A percentile compares a stretch with the other conserved stretches of the same genome.
These are phyloP conservation scores for Grosmannia clavigera DNA, from an alignment of 2,329 filamentous ascomycete species.

Conservation along the genomic window DNA sequence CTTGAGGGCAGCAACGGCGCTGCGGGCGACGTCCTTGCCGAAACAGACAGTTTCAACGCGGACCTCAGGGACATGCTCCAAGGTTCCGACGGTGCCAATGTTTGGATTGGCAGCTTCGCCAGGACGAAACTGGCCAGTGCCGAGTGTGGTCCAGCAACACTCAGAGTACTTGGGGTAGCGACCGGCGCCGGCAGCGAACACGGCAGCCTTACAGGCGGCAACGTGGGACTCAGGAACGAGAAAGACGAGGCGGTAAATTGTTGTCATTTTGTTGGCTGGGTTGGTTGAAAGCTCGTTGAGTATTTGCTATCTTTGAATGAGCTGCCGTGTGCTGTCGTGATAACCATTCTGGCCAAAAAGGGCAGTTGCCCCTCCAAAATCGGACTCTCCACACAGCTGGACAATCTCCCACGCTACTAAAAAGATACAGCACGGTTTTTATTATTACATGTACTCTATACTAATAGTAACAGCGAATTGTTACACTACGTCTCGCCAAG, in stretches of 20 bases:
- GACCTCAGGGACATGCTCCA: slow-evolving; percentile 49
- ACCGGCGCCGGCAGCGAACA: slow-evolving; percentile 47
- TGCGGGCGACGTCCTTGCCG: slow-evolving; percentile 41
- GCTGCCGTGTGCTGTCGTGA: neutral
- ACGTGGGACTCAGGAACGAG: slow-evolving; percentile 32
- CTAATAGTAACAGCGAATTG: neutral
- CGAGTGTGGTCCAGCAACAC: slow-evolving; percentile 36
- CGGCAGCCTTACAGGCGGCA: slow-evolving; percentile 39
- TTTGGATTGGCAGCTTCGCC: slow-evolving; percentile 48
- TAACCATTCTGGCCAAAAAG: neutral
- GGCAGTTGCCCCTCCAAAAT: neutral
- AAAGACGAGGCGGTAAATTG: slow-evolving; percentile 30
- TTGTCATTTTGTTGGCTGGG: neutral
- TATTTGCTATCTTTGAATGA: no score
- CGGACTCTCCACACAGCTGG: neutral
- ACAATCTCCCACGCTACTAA: neutral
- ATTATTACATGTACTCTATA: no score
- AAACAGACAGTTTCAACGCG: slow-evolving; percentile 51
- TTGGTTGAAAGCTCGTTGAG: neutral
- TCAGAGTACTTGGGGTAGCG: slow-evolving; percentile 43
- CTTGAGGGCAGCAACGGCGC: slow-evolving; percentile 52
- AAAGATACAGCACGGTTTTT: no score
- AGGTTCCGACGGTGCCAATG: slow-evolving; percentile 37
- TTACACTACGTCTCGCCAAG: neutral
- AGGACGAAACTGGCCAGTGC: slow-evolving; percentile 55